Percentiles rank a stretch among this genome's conserved stretches.
phyloP scores from a whole-genome alignment of 768 basidiomycete genomes.

The Rhodotorula paludigena region DNA sequence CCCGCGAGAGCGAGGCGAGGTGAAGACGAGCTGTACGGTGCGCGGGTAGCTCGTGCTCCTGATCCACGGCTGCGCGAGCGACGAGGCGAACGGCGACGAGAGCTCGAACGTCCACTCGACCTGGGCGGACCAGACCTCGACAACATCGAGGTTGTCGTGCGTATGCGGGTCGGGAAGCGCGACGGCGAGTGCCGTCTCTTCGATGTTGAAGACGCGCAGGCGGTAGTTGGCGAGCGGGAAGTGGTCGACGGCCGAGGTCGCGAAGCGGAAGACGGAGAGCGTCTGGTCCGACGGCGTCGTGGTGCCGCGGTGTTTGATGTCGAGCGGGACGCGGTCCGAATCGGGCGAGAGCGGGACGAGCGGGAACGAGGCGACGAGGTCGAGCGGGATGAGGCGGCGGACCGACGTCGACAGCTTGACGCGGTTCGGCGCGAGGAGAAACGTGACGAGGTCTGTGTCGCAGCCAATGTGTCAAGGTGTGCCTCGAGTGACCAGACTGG shows the following conservation, averaged over 20 bases:
- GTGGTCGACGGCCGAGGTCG: not conserved
- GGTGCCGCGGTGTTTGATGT: not conserved
- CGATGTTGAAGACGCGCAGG: not conserved
- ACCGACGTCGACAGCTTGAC: not conserved
- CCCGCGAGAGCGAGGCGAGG: not conserved
- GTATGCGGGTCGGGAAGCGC: not conserved
- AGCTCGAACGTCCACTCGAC: not conserved
- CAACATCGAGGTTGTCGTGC: not conserved
- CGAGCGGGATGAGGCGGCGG: not conserved
- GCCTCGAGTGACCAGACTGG: not conserved
- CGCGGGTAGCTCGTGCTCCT: not conserved
- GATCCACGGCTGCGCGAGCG: not conserved
- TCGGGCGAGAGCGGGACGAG: not conserved
- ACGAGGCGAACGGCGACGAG: not conserved
- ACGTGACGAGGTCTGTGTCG: not conserved
- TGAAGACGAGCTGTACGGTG: not conserved
- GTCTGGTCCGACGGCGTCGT: not conserved
- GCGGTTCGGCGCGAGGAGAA: not conserved
- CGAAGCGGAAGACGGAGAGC: conserved; percentile 1
- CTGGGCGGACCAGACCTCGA: not conserved
- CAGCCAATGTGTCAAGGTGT: not conserved
- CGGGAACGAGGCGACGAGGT: conserved; percentile 1
- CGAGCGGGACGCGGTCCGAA: not conserved
- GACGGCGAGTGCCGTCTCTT: not conserved
- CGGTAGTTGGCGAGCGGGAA: not conserved